Conservation (phyloP, 1,284 basidiomycete genomes). For the Heterobasidion annosum region DNA sequence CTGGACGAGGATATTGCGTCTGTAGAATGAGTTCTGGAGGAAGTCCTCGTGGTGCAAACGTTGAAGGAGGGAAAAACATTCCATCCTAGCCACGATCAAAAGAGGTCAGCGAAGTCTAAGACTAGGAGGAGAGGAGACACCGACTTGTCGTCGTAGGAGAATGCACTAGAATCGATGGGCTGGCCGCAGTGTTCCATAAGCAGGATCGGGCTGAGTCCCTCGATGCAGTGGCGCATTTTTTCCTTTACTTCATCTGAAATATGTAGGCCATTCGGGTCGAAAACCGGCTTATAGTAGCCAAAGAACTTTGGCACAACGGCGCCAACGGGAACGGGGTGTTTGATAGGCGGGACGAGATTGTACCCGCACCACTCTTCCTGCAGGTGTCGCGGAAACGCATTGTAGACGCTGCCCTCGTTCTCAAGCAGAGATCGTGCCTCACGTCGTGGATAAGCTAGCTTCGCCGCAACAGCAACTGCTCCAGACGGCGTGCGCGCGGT, state of each 20-base stretch:
- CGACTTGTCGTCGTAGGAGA: slow-evolving; percentile 25
- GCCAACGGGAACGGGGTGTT: slow-evolving; percentile 33
- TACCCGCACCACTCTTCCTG: slow-evolving; percentile 40
- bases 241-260: slow-evolving; percentile 2
- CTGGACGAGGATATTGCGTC: slow-evolving; percentile 38
- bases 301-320: slow-evolving; percentile 46
- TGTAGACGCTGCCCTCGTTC: slow-evolving; percentile 35
- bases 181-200: slow-evolving; percentile 42
- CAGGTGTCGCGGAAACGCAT: slow-evolving; percentile 31
- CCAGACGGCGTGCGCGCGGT: neutral
- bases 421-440: slow-evolving; percentile 19
- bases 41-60: slow-evolving; percentile 31
- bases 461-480: slow-evolving; percentile 24
- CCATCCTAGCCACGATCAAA: slow-evolving; percentile 18
- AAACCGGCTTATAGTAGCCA: slow-evolving; percentile 37
- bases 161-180: slow-evolving; percentile 19
- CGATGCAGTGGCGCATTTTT: slow-evolving; percentile 5
- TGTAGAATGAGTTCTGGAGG: slow-evolving; percentile 31
- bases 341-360: slow-evolving; percentile 29
- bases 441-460: slow-evolving; percentile 15
- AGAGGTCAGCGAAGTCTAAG: neutral
- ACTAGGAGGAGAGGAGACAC: slow-evolving; percentile 3
- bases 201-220: slow-evolving; percentile 32
- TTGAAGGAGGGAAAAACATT: slow-evolving; percentile 32
- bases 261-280: slow-evolving; percentile 4